phyloP scores from a whole-genome alignment of 2,329 filamentous ascomycete genomes.

The Aspergillus sp. region DNA sequence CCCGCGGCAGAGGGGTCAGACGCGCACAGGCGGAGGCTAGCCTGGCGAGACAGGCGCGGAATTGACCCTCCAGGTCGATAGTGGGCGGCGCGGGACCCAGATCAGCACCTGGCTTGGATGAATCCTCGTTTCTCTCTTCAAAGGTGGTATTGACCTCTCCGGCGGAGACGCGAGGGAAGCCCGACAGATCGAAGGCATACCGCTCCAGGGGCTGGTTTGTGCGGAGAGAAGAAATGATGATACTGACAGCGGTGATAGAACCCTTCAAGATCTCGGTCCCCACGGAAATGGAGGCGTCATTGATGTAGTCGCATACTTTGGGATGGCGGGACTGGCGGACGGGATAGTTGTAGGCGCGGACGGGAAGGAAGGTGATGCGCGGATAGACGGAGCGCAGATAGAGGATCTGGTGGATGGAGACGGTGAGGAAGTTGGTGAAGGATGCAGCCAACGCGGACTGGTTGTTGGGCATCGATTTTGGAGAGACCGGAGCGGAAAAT shows the following conservation, averaged over 20 bases:
- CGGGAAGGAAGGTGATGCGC: conserved; percentile 62
- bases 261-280: conserved; percentile 58
- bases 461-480: conserved; percentile 37
- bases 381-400: conserved; percentile 78
- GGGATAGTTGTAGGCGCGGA: conserved; percentile 72
- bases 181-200: conserved; percentile 51
- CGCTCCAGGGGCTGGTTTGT: conserved; percentile 48
- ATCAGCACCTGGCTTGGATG: conserved; percentile 21
- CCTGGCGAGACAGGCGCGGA: conserved; percentile 38
- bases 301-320: conserved; percentile 75
- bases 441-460: conserved; percentile 54
- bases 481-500: conserved; percentile 31
- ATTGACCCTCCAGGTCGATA: conserved; percentile 41
- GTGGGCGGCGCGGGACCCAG: conserved; percentile 21
- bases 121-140: conserved; percentile 31
- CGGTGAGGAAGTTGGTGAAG: conserved; percentile 71
- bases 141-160: conserved; percentile 45
- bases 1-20: conserved; percentile 34
- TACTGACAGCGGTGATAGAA: conserved; percentile 45
- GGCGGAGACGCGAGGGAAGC: conserved; percentile 43
- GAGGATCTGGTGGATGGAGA: conserved; percentile 76
- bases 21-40: conserved; percentile 36
- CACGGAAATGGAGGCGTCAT: conserved; percentile 66
- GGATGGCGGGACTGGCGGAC: conserved; percentile 82
- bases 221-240: conserved; percentile 47